Evolutionary conservation across 257 asterid genomes (phyloP), one percentile per base, ranked within the genome.

Genomic region (Lithospermum erythrorhizon): DNA sequence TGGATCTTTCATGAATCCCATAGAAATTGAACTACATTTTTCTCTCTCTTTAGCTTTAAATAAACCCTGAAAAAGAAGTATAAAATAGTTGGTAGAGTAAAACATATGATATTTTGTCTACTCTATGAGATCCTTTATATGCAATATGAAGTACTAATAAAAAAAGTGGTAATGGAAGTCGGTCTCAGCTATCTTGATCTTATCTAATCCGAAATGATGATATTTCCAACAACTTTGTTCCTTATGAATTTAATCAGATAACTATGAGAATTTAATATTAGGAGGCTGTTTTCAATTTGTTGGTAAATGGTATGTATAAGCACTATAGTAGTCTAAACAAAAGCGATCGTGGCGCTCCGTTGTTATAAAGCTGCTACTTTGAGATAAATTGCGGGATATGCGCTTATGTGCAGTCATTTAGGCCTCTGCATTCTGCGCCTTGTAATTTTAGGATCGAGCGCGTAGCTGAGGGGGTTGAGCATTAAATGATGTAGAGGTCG

Each of bases 1-100:
- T 27, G 90, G 85, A 65, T 85, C 83, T 24, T 68, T 15, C 45
- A 27, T 71, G 94, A 85, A 54, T 70, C 94, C 97, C 97, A 90
- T 68, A 96, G 96, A 17, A 25, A 90, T 95, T 77, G 97, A 90
- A 73, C 97, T 90, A 3, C 5, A 25, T 2, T 25, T 1, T 32
- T 10, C 18, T 41, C 5, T 41, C 18, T 11, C n/a, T n/a, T n/a
- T 41, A 41, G 49, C 49, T 41, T 41, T 5, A 11, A 41, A 41
- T 41, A 41, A 41, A 41, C 16, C 49, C 14, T 41, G 18, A 1
- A 41, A 37, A 9, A 37, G 16, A 9, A 4, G 48, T 37, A 7
- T 9, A 37, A 37, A 9, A 6, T 37, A 10, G 14, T 37, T 37
- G 14, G 48, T 37, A 9, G 48, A 37, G 11, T 11, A 0, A 2